Percentiles rank a stretch among this genome's conserved stretches.
Evolutionary conservation across 2,329 filamentous ascomycete species (phyloP).

Genomic region (Fusarium dlaminii): DNA sequence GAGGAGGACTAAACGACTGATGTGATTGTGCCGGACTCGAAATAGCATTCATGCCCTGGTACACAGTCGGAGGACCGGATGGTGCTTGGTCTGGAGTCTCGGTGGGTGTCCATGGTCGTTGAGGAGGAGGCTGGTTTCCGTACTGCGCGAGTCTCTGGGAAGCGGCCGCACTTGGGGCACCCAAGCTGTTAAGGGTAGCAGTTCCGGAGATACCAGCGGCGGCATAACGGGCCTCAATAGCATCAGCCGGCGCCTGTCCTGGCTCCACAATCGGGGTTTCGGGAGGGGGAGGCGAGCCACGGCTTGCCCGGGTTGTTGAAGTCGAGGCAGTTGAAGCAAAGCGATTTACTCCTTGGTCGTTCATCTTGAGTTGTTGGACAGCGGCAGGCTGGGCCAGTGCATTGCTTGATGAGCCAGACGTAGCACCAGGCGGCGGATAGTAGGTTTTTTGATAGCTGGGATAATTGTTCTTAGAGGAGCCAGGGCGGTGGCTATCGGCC

Average conservation of each 20-base stretch:
- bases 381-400: conserved; percentile 35
- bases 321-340: conserved; percentile 87
- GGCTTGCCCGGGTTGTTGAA: conserved; percentile 89
- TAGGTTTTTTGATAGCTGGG: conserved; percentile 67
- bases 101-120: conserved; percentile 91
- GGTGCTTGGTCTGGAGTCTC: conserved; percentile 87
- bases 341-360: conserved; percentile 65
- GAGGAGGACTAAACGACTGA: conserved; percentile 47
- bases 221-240: conserved; percentile 91
- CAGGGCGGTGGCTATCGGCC: conserved; percentile 53
- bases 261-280: conserved; percentile 87
- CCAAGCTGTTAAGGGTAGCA: conserved; percentile 80
- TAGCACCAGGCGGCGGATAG: conserved; percentile 65
- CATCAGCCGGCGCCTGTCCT: conserved; percentile 74
- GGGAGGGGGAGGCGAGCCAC: conserved; percentile 93
- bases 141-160: conserved; percentile 85
- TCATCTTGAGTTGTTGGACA: conserved; percentile 44
- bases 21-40: conserved; percentile 57
- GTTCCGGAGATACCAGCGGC: conserved; percentile 90
- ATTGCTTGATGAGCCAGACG: conserved; percentile 48
- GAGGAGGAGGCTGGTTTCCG: conserved; percentile 53
- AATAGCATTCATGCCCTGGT: conserved; percentile 84
- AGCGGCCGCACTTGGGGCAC: conserved; percentile 78
- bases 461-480: conserved; percentile 54
- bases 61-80: conserved; percentile 89